These are phyloP conservation scores for Arabis hirsuta DNA, from an alignment of 345 rosid genomes.

Conservation along the genomic window DNA sequence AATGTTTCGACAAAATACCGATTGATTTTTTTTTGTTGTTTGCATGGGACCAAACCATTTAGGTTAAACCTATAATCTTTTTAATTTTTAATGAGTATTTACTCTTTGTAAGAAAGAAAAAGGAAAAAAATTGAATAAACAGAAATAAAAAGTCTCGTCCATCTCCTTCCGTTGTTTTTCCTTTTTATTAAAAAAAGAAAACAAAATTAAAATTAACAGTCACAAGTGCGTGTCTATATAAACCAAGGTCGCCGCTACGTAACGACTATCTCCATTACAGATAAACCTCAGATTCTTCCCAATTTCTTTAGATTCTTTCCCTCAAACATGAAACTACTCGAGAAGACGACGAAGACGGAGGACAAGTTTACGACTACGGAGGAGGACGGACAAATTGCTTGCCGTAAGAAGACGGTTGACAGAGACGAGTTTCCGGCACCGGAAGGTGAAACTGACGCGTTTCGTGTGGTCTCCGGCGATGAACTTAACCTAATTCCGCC, in stretches of 20 bases:
- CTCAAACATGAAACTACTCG: conserved; percentile 34
- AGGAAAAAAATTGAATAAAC: neutral
- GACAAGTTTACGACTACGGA: conserved; percentile 20
- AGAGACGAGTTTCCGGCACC: conserved; percentile 41
- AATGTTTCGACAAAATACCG: no score
- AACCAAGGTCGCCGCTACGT: conserved; percentile 44
- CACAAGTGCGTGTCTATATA: conserved; percentile 40
- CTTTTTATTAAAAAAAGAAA: neutral
- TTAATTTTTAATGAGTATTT: no score
- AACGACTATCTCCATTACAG: conserved; percentile 37
- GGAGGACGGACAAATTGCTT: conserved; percentile 17
- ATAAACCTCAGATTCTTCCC: neutral
- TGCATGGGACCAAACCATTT: no score
- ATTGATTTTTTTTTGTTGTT: no score
- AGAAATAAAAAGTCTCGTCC: neutral
- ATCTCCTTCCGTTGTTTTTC: neutral
- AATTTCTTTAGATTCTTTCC: neutral
- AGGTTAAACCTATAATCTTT: no score
- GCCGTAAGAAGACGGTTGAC: conserved; percentile 57
- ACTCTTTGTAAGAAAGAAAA: no score
- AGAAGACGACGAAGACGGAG: conserved; percentile 8
- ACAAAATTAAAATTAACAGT: conserved; percentile 15
- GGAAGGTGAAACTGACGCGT: conserved; percentile 9
- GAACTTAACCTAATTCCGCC: conserved; percentile 77
- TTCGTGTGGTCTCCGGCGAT: conserved; percentile 39